A percentile compares a stretch with the other conserved stretches of the same genome.
Evolutionary conservation across 2,329 filamentous ascomycete genomes (phyloP).

Genomic region (Cytospora chrysosperma): DNA sequence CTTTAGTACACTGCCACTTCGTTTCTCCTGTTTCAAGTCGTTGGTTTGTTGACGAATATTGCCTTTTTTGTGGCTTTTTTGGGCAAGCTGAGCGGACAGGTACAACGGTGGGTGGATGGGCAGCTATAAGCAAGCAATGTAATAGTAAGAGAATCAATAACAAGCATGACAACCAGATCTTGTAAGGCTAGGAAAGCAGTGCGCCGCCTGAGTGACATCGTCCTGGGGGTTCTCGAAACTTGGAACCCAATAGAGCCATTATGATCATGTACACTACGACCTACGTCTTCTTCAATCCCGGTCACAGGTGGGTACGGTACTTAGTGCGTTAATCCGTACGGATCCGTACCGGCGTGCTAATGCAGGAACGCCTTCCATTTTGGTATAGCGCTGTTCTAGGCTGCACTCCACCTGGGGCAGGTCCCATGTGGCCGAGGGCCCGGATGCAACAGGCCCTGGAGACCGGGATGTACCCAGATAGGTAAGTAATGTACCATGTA

Average conservation of each 20-base stretch:
- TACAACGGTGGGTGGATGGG: neutral
- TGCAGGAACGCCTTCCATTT: slow-evolving; percentile 24
- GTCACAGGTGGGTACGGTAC: neutral
- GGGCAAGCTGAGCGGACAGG: neutral
- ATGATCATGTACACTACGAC: no score
- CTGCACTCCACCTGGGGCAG: slow-evolving; percentile 20
- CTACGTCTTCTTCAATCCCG: no score
- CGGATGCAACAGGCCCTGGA: slow-evolving; percentile 10
- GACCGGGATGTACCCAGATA: neutral
- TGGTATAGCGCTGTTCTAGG: slow-evolving; percentile 21
- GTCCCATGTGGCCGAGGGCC: slow-evolving; percentile 20
- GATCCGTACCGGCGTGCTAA: slow-evolving; percentile 17
- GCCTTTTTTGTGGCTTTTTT: no score
- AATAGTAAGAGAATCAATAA: neutral
- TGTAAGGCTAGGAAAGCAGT: neutral
- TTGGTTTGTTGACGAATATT: neutral
- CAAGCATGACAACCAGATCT: neutral
- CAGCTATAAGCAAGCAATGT: neutral
- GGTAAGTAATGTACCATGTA: neutral
- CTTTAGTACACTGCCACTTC: neutral
- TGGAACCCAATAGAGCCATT: neutral
- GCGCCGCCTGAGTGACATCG: neutral
- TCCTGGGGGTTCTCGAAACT: neutral
- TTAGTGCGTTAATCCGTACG: no score
- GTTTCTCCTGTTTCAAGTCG: slow-evolving; percentile 18